phyloP scores from a whole-genome alignment of 1,284 basidiomycete genomes.

The Meripilus lineatus region DNA sequence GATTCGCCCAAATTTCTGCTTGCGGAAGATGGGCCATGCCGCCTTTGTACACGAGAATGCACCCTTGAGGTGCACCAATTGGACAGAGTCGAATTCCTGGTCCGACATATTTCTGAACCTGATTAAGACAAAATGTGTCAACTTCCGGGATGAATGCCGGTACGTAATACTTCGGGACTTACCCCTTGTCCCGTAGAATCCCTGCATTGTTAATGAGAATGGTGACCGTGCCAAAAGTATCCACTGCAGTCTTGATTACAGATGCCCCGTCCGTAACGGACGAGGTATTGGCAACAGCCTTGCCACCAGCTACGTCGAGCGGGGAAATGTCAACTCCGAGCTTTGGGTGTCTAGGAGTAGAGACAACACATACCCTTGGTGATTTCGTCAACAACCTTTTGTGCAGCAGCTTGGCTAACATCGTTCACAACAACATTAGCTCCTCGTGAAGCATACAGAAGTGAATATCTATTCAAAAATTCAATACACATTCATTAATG shows the following conservation, averaged over 20 bases:
- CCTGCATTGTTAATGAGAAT: conserved; percentile 98
- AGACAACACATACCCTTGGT: conserved; percentile 54
- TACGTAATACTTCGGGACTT: conserved; percentile 18
- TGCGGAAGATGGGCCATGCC: conserved; percentile 94
- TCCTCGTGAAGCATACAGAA: conserved; percentile 86
- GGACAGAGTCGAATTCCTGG: conserved; percentile 83
- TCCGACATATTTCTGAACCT: conserved; percentile 94
- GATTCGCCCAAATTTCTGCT: conserved; percentile 91
- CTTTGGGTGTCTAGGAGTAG: no score
- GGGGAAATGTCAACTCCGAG: no score
- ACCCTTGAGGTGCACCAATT: conserved; percentile 92
- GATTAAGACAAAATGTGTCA: background rate
- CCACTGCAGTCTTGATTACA: conserved; percentile 84
- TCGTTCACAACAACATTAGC: conserved; percentile 97
- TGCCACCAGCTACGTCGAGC: conserved; percentile 81
- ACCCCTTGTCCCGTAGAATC: conserved; percentile 84
- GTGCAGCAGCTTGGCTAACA: conserved; percentile 84
- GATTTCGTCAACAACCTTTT: conserved; percentile 93
- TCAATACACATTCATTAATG: conserved; percentile 10
- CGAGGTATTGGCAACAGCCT: conserved; percentile 83
- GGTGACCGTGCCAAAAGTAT: conserved; percentile 80
- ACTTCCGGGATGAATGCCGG: background rate
- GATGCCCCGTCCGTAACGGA: conserved; percentile 88
- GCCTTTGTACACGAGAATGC: conserved; percentile 95
- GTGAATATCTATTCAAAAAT: conserved; percentile 87